These are phyloP conservation scores for Ramularia collo-cygni DNA, from an alignment of 2,329 filamentous ascomycete species.

Conservation along the genomic window DNA sequence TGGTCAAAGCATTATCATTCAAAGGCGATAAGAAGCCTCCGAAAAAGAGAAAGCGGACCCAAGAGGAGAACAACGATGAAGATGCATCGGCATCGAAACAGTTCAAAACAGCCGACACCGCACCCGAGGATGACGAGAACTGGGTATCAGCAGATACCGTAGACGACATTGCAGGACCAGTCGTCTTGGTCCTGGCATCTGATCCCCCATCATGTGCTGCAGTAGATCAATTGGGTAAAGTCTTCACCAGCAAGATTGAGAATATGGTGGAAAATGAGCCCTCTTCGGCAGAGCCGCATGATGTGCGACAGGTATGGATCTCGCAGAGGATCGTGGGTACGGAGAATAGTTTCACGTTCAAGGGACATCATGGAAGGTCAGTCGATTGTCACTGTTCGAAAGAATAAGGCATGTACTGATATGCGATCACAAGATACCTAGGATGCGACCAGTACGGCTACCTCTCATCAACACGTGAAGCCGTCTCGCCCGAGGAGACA, in stretches of 20 bases:
- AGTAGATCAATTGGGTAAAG: slow-evolving; percentile 77
- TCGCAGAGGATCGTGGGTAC: slow-evolving; percentile 77
- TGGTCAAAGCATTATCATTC: slow-evolving; percentile 88
- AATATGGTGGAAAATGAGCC: slow-evolving; percentile 82
- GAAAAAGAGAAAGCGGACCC: slow-evolving; percentile 66
- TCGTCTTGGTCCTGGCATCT: slow-evolving; percentile 76
- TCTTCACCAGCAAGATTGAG: slow-evolving; percentile 75
- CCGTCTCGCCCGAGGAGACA: slow-evolving; percentile 76
- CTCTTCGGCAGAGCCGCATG: slow-evolving; percentile 84
- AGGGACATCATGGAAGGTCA: slow-evolving; percentile 79
- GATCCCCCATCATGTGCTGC: slow-evolving; percentile 67
- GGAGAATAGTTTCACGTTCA: slow-evolving; percentile 68
- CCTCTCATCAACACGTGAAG: slow-evolving; percentile 69
- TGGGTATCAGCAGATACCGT: slow-evolving; percentile 81
- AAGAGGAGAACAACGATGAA: slow-evolving; percentile 41
- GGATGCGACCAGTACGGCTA: slow-evolving; percentile 78
- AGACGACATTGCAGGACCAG: slow-evolving; percentile 70
- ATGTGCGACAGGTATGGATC: slow-evolving; percentile 93
- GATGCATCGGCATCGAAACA: slow-evolving; percentile 29
- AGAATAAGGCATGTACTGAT: too few species aligned
- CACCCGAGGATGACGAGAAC: slow-evolving; percentile 65
- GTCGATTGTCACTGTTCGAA: too few species aligned
- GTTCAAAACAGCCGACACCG: slow-evolving; percentile 26
- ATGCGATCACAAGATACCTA: slow-evolving; percentile 58
- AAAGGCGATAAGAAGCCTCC: slow-evolving; percentile 92